phyloP scores from a whole-genome alignment of 2,329 filamentous ascomycete genomes.

The Hypoxylon sp. region DNA sequence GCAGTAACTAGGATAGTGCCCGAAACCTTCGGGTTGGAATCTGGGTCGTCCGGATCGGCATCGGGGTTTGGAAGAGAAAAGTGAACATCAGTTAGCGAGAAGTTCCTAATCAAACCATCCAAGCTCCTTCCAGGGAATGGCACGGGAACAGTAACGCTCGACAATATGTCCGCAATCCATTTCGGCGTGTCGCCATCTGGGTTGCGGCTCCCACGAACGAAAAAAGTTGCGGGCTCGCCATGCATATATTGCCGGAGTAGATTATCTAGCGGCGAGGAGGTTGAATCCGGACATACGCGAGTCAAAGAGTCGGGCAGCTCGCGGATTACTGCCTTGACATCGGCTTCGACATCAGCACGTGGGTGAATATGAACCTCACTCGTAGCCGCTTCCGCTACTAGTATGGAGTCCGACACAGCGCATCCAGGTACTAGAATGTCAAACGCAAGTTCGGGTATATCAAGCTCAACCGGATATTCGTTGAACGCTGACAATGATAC shows the following conservation, averaged over 20 bases:
- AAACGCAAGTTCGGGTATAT: slow-evolving; percentile 85
- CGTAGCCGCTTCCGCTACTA: slow-evolving; percentile 82
- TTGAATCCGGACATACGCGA: slow-evolving; percentile 79
- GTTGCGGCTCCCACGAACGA: slow-evolving; percentile 82
- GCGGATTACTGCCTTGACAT: slow-evolving; percentile 79
- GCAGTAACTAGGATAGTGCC: slow-evolving; percentile 86
- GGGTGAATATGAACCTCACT: slow-evolving; percentile 77
- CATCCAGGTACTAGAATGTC: slow-evolving; percentile 90
- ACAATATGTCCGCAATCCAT: slow-evolving; percentile 87
- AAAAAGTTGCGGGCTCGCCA: slow-evolving; percentile 83
- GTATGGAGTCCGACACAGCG: slow-evolving; percentile 78
- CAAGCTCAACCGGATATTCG: slow-evolving; percentile 81
- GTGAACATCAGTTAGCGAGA: slow-evolving; percentile 86
- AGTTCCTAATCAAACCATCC: slow-evolving; percentile 87
- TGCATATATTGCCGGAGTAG: slow-evolving; percentile 86
- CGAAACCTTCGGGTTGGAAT: slow-evolving; percentile 82
- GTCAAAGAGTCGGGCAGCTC: slow-evolving; percentile 82
- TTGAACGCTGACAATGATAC: slow-evolving; percentile 81
- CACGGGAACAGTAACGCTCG: slow-evolving; percentile 85
- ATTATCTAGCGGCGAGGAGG: slow-evolving; percentile 86
- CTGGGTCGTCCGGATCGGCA: slow-evolving; percentile 80
- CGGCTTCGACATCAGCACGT: slow-evolving; percentile 74
- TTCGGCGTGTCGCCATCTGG: slow-evolving; percentile 77
- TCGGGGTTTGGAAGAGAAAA: slow-evolving; percentile 87
- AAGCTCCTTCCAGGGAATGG: slow-evolving; percentile 87